Evolutionary conservation across 106 monocot genomes (phyloP).

Genomic region (Agapanthus africanus): DNA sequence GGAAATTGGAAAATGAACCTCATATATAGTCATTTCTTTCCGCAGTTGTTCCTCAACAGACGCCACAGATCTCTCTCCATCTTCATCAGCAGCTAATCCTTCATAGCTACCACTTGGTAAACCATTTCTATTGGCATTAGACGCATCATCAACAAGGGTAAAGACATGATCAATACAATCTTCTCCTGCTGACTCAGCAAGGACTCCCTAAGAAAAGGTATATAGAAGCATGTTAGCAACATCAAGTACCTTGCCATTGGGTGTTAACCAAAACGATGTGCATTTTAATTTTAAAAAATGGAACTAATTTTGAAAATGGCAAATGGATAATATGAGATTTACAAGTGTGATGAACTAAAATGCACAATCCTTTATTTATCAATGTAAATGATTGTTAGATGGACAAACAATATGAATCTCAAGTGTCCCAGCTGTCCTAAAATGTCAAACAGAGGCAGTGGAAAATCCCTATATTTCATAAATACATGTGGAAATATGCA

Average conservation of each 20-base stretch:
- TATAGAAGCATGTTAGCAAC: constrained; percentile 15
- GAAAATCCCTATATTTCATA: background rate
- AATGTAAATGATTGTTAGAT: background rate
- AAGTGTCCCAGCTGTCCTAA: background rate
- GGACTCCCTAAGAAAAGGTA: constrained; percentile 48
- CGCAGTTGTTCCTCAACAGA: constrained; percentile 88
- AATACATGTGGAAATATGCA: background rate
- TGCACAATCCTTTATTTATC: background rate
- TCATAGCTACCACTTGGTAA: constrained; percentile 31
- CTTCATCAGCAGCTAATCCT: constrained; percentile 49
- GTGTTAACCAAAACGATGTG: background rate
- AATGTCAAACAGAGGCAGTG: background rate
- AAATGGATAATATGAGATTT: background rate
- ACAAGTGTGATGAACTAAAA: background rate
- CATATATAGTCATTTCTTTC: constrained; percentile 94
- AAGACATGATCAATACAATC: constrained; percentile 45
- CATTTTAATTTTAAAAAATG: background rate
- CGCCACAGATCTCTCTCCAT: constrained; percentile 64
- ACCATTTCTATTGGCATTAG: constrained; percentile 44
- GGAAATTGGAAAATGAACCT: no score
- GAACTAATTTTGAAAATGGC: background rate
- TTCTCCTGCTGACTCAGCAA: constrained; percentile 50
- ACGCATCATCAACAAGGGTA: constrained; percentile 53
- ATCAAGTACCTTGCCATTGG: background rate
- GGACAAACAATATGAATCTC: background rate